Evolutionary conservation across 768 basidiomycete species (phyloP).

Genomic region (Grammothele lineata): DNA sequence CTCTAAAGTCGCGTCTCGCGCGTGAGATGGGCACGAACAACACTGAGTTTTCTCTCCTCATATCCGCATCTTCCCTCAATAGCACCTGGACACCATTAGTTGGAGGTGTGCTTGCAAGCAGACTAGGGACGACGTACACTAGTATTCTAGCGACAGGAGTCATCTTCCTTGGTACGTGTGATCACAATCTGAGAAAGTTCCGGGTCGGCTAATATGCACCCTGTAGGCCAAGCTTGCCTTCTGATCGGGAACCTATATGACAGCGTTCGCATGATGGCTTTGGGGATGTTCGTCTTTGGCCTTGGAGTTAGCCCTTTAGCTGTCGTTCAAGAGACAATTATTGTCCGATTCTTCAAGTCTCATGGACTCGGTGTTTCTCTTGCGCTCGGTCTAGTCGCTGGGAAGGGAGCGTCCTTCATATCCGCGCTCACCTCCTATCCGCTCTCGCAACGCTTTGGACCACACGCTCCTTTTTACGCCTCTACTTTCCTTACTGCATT

Average conservation of each 20-base stretch:
- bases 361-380: constrained; percentile 74
- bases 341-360: constrained; percentile 75
- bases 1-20: constrained; percentile 65
- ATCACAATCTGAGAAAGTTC: too few relatives aligned
- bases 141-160: constrained; percentile 74
- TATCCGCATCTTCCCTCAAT: constrained; percentile 75
- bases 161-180: constrained; percentile 51
- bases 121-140: constrained; percentile 65
- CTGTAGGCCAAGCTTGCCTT: constrained; percentile 58
- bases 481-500: constrained; percentile 59
- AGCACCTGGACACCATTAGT: constrained; percentile 76
- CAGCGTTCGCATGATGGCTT: constrained; percentile 62
- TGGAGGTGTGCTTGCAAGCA: constrained; percentile 66
- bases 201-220: too few relatives aligned
- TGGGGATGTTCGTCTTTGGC: constrained; percentile 78
- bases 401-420: constrained; percentile 74
- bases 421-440: constrained; percentile 75
- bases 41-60: constrained; percentile 71
- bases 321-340: constrained; percentile 82
- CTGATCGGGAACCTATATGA: constrained; percentile 59
- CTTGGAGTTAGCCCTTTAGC: constrained; percentile 76
- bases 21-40: constrained; percentile 73
- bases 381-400: constrained; percentile 79
- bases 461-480: constrained; percentile 71
- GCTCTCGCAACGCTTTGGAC: constrained; percentile 61